A percentile compares a stretch with the other conserved stretches of the same genome.
Conservation (phyloP, 768 basidiomycete species). For the Lyophyllum atratum region DNA sequence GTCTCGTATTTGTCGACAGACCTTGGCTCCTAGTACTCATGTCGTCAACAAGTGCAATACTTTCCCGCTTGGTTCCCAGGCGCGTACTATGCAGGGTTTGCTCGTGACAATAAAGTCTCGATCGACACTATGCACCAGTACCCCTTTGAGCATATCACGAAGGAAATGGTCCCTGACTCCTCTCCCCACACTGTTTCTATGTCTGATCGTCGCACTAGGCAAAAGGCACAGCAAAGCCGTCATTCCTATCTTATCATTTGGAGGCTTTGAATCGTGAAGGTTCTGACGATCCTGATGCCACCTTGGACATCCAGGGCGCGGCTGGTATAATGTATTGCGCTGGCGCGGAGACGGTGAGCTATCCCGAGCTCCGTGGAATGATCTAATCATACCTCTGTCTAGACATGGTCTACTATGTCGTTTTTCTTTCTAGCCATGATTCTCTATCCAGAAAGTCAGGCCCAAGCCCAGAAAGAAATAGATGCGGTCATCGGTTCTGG, state of each 20-base stretch:
- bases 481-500: slow-evolving; percentile 36
- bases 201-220: slow-evolving; percentile 11
- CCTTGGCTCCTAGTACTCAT: not conserved
- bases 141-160: slow-evolving; percentile 31
- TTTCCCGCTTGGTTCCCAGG: slow-evolving; percentile 38
- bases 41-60: slow-evolving; percentile 24
- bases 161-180: slow-evolving; percentile 29
- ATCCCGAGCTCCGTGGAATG: not conserved
- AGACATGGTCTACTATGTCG: slow-evolving; percentile 32
- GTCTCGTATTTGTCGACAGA: slow-evolving; percentile 1
- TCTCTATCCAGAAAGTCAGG: slow-evolving; percentile 34
- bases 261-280: slow-evolving; percentile 14
- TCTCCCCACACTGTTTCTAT: not conserved
- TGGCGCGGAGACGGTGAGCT: slow-evolving; percentile 36
- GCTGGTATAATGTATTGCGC: slow-evolving; percentile 25
- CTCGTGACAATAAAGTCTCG: slow-evolving; percentile 8
- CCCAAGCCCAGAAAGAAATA: slow-evolving; percentile 41
- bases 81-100: slow-evolving; percentile 19
- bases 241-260: slow-evolving; percentile 20
- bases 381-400: not conserved
- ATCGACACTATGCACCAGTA: slow-evolving; percentile 26
- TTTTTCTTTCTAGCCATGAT: slow-evolving; percentile 42
- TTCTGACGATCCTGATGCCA: not conserved
- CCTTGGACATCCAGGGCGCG: slow-evolving; percentile 20
- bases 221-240: slow-evolving; percentile 24